Evolutionary conservation across 192 early-diverging fungal species (phyloP).

Genomic region (Obelidium mucronatum): DNA sequence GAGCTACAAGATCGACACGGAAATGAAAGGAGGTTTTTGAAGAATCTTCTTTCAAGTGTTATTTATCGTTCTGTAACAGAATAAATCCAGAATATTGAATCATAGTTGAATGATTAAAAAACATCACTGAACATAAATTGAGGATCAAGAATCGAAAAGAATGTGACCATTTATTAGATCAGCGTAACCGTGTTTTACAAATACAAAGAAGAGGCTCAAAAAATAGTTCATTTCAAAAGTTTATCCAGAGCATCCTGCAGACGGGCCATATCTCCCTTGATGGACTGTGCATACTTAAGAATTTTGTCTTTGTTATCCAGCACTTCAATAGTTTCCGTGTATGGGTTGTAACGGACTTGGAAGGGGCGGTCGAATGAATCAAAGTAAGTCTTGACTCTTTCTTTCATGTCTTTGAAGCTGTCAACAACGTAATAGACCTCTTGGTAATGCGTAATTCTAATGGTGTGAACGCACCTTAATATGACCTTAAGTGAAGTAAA

Average conservation of each 20-base stretch:
- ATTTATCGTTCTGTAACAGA: no score
- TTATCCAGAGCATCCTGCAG: conserved; percentile 21
- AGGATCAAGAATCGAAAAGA: no score
- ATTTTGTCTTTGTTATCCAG: conserved; percentile 81
- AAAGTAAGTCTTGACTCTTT: conserved; percentile 73
- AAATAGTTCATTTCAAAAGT: background rate
- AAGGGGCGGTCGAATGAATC: conserved; percentile 74
- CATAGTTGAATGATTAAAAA: no score
- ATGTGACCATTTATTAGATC: no score
- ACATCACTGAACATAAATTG: no score
- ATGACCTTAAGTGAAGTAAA: background rate
- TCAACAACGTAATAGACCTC: conserved; percentile 95
- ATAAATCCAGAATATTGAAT: no score
- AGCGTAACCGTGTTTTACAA: no score
- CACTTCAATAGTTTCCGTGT: conserved; percentile 90
- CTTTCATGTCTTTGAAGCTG: conserved; percentile 91
- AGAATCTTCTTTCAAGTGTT: no score
- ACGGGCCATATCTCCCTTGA: conserved; percentile 20
- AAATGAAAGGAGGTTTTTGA: no score
- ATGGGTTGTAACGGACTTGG: conserved; percentile 89
- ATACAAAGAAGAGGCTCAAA: no score
- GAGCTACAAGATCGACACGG: no score
- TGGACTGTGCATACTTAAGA: conserved; percentile 18
- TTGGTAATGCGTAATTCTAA: conserved; percentile 96
- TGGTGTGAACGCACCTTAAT: conserved; percentile 1